Conservation (phyloP, 768 basidiomycete genomes). For the Piloderma croceum region DNA sequence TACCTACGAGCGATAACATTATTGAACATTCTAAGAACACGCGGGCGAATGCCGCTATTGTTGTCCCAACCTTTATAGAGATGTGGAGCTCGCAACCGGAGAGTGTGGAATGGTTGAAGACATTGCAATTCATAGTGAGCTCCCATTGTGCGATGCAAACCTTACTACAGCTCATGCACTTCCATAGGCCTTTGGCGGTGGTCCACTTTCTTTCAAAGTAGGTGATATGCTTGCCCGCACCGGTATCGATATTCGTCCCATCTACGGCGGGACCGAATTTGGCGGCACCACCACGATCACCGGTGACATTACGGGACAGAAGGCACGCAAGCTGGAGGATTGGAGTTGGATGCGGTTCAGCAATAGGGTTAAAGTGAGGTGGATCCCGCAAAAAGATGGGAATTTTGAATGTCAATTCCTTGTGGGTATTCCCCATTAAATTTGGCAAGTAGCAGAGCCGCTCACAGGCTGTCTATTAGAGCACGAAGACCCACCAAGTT, state of each 20-base stretch:
- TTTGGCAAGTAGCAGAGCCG: neutral
- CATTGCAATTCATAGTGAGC: constrained; percentile 18
- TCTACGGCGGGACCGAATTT: constrained; percentile 38
- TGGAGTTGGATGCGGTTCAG: constrained; percentile 30
- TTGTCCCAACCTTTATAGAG: constrained; percentile 20
- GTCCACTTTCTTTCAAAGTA: constrained; percentile 29
- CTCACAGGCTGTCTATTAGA: constrained; percentile 1
- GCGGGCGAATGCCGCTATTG: constrained; percentile 9
- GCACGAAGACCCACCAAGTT: neutral
- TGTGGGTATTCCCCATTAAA: constrained; percentile 18
- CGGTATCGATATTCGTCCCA: constrained; percentile 27
- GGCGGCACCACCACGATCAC: constrained; percentile 19
- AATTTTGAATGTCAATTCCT: constrained; percentile 35
- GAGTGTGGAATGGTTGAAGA: constrained; percentile 12
- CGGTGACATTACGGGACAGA: neutral
- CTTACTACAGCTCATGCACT: neutral
- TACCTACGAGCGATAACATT: constrained; percentile 17
- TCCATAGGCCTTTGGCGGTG: constrained; percentile 25
- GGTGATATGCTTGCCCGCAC: constrained; percentile 30
- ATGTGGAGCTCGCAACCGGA: constrained; percentile 16
- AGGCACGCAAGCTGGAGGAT: constrained; percentile 20
- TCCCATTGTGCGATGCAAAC: neutral
- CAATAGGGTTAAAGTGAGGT: constrained; percentile 22
- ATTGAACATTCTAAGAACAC: constrained; percentile 16
- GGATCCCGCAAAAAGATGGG: constrained; percentile 31